Base-by-base conservation (phyloP, 257 asterid genomes). In the Asclepias syriaca region DNA sequence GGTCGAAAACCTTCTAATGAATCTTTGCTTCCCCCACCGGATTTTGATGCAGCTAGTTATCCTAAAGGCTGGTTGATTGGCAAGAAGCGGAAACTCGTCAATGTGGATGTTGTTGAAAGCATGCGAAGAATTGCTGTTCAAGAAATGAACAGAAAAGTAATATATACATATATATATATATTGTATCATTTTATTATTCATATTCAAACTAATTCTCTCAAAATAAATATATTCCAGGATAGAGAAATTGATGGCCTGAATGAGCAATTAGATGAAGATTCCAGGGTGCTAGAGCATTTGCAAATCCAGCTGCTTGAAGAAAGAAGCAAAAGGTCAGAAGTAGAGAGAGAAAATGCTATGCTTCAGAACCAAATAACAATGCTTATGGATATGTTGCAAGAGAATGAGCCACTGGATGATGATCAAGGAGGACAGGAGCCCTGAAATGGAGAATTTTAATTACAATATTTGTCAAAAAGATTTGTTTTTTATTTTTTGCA, bases 31-130 rank as follows among this genome's bases (percentile, higher is more conserved):
- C 99, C 98, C 2, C 99, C 98, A 12, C 99, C 99, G 0, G 99
- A 94, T 73, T 94, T 94, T 57, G 99, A 94, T 43, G 78, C 88
- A 6, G 89, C 98, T 2, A 82, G 72, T 67, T 94, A 94, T 70
- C 99, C 99, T 0, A 84, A 84, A 80, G 99, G 97, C 29, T 94
- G 99, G 98, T 84, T 94, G 79, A 87, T 92, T 2, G 98, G 99
- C 19, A 94, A 94, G 88, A 94, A 89, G 69, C 79, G 99, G 54
- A 94, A 92, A 92, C 97, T 94, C 5, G 99, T 94, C 9, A 94
- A 94, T 58, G 97, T 91, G 60, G 99, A 94, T 50, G 99, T 94
- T 32, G 99, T 94, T 5, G 99, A 94, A 80, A 91, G 98, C 76
- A 94, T 94, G 99, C 84, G 98, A 9, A 87, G 97, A 72, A 92